phyloP scores from a whole-genome alignment of 371 early-diverging fungal species.

The Mucor saturninus region DNA sequence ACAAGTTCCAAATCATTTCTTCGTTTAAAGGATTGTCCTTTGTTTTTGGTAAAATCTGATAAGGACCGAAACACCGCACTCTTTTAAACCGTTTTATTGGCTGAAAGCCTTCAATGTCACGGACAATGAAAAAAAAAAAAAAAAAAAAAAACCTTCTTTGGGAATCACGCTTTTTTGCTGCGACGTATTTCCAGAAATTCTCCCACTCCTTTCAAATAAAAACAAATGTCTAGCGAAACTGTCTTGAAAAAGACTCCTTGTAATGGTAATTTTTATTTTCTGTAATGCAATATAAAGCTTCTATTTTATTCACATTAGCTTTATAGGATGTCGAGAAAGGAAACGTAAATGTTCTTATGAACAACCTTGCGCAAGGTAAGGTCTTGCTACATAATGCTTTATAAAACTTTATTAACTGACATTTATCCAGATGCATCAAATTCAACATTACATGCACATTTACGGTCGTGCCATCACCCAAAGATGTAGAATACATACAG shows the following conservation, averaged over 20 bases:
- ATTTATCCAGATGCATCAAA: conserved; percentile 33
- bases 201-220: no score
- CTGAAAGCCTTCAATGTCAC: no score
- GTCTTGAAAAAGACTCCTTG: conserved; percentile 15
- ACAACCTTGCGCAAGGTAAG: conserved; percentile 48
- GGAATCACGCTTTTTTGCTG: no score
- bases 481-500: conserved; percentile 46
- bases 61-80: no score
- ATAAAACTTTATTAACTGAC: neutral
- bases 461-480: conserved; percentile 40
- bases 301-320: neutral
- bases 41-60: no score
- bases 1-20: no score
- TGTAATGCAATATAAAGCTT: neutral
- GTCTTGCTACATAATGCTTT: neutral
- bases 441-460: conserved; percentile 37
- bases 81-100: no score
- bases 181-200: no score
- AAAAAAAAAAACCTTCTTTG: no score
- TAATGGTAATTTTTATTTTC: conserved; percentile 1
- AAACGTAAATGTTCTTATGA: conserved; percentile 48
- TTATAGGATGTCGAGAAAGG: conserved; percentile 37
- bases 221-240: neutral
- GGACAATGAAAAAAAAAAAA: no score
- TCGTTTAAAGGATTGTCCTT: no score